Evolutionary conservation across 352 stramenopile genomes (phyloP).

Genomic region (Phytophthora niederhauseri): DNA sequence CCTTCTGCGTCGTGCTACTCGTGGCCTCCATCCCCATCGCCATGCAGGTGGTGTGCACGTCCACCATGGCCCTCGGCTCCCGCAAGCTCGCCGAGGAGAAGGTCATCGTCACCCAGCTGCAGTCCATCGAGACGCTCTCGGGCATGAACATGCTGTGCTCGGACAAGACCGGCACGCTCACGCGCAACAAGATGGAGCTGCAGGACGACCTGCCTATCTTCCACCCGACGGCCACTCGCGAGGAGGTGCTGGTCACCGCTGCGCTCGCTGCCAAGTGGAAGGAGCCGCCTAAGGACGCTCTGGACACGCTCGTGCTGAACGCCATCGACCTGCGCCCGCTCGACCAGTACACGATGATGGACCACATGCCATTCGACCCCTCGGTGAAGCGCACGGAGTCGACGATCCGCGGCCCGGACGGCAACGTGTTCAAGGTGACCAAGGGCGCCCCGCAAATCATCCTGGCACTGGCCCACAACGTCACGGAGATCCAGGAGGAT

Average conservation of each 20-base stretch:
- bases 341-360: slow-evolving; percentile 83
- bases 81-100: slow-evolving; percentile 91
- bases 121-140: slow-evolving; percentile 93
- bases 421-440: slow-evolving; percentile 92
- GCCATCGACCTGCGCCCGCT: slow-evolving; percentile 85
- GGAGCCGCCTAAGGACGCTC: slow-evolving; percentile 92
- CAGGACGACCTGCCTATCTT: slow-evolving; percentile 93
- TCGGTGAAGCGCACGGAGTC: slow-evolving; percentile 94
- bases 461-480: slow-evolving; percentile 78
- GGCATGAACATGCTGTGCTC: slow-evolving; percentile 95
- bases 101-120: slow-evolving; percentile 92
- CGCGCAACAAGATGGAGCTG: slow-evolving; percentile 95
- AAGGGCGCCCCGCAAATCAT: slow-evolving; percentile 97
- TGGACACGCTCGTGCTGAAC: slow-evolving; percentile 93
- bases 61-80: slow-evolving; percentile 93
- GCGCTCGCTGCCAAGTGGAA: slow-evolving; percentile 95
- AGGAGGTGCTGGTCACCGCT: slow-evolving; percentile 91
- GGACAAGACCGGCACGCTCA: slow-evolving; percentile 97
- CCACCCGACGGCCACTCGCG: slow-evolving; percentile 72
- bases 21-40: slow-evolving; percentile 94
- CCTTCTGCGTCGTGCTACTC: slow-evolving; percentile 91
- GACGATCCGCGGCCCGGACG: slow-evolving; percentile 78
- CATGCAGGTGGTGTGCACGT: slow-evolving; percentile 94
- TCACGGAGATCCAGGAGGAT: slow-evolving; percentile 77
- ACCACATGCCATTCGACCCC: slow-evolving; percentile 87